Percentiles rank a stretch among this genome's conserved stretches.
Conservation (phyloP, 2,329 filamentous ascomycete species). For the Fusarium pininemorale region DNA sequence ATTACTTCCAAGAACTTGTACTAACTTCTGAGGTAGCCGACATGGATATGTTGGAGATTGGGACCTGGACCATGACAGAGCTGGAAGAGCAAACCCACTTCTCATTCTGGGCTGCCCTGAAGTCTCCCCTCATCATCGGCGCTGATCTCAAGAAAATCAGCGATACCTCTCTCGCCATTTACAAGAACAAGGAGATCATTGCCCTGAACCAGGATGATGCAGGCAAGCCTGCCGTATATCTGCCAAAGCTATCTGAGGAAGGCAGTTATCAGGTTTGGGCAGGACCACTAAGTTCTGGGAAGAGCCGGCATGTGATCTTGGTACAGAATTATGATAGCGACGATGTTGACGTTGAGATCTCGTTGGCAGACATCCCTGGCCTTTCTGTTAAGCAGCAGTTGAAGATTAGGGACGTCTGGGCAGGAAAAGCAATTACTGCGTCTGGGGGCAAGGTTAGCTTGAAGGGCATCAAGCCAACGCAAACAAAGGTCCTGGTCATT, state of each 20-base stretch:
- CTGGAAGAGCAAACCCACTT: neutral
- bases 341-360: neutral
- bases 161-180: neutral
- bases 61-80: neutral
- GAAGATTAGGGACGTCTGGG: neutral
- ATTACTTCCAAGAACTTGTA: neutral
- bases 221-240: neutral
- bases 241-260: neutral
- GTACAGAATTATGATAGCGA: neutral
- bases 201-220: neutral
- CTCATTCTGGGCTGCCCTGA: neutral
- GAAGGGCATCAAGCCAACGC: neutral
- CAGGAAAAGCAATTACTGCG: neutral
- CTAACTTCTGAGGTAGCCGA: neutral
- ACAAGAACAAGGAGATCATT: neutral
- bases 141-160: neutral
- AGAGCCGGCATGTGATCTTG: neutral
- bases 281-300: neutral
- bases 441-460: neutral
- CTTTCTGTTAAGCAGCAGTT: neutral
- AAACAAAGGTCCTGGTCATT: neutral
- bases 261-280: neutral
- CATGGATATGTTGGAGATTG: neutral
- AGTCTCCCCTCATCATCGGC: neutral
- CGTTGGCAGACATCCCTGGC: neutral